phyloP scores from a whole-genome alignment of 495 filamentous ascomycete genomes.

The Tuber brumale region DNA sequence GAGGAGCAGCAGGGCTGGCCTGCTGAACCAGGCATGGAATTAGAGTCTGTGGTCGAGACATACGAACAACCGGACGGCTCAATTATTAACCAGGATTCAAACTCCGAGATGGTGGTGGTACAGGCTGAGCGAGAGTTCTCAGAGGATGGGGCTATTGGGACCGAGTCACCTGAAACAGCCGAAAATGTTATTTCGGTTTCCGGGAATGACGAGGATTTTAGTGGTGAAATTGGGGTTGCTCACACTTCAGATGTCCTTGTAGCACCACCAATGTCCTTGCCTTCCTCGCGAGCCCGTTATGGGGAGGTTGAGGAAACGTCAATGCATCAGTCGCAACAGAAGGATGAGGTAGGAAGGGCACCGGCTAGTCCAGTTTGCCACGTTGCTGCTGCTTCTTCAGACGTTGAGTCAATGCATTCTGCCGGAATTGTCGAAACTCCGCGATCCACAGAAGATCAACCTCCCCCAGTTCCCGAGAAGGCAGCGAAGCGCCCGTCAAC shows the following conservation, averaged over 20 bases:
- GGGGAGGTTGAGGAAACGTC: background rate
- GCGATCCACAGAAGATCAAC: constrained; percentile 22
- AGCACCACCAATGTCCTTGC: constrained; percentile 10
- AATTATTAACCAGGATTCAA: background rate
- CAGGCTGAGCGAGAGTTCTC: constrained; percentile 1
- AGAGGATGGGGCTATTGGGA: constrained; percentile 3
- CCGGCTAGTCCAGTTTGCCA: background rate
- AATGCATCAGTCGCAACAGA: background rate
- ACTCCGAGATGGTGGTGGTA: constrained; percentile 1
- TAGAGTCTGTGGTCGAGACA: constrained; percentile 2
- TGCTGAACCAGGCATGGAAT: constrained; percentile 4
- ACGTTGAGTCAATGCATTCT: constrained; percentile 9
- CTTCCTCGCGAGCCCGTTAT: constrained; percentile 20
- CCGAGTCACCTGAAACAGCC: constrained; percentile 5
- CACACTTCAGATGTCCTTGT: constrained; percentile 29
- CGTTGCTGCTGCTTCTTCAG: background rate
- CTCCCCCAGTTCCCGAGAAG: constrained; percentile 10
- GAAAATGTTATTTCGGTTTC: constrained; percentile 2
- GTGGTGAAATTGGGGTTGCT: constrained; percentile 22
- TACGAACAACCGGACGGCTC: constrained; percentile 4
- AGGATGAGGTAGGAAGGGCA: background rate
- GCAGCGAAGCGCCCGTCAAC: constrained; percentile 21
- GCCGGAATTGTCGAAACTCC: constrained; percentile 26
- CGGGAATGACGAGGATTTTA: constrained; percentile 8
- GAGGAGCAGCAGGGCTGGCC: constrained; percentile 11